A percentile compares a stretch with the other conserved stretches of the same genome.
These are phyloP conservation scores for Colletotrichum chlorophyti DNA, from an alignment of 2,329 filamentous ascomycete species.

Conservation along the genomic window DNA sequence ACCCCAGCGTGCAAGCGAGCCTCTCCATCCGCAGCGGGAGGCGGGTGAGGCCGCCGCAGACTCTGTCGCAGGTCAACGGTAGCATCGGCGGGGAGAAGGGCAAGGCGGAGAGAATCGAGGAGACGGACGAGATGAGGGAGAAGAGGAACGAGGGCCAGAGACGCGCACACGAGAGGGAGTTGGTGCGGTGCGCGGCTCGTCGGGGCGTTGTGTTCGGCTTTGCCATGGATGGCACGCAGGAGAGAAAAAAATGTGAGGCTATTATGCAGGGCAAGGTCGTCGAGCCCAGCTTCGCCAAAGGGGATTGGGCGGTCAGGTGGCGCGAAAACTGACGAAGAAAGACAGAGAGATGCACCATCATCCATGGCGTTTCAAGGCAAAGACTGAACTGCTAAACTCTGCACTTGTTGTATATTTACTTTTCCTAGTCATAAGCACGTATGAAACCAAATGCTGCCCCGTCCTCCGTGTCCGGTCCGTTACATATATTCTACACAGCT, in stretches of 20 bases:
- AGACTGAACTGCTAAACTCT: not conserved
- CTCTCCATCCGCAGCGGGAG: conserved; percentile 45
- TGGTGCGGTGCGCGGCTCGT: conserved; percentile 68
- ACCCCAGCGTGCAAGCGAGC: conserved; percentile 46
- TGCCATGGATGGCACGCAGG: conserved; percentile 29
- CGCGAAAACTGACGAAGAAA: conserved; percentile 44
- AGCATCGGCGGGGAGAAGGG: conserved; percentile 64
- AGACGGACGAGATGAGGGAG: conserved; percentile 57
- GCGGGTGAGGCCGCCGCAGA: conserved; percentile 43
- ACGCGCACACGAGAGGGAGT: conserved; percentile 55
- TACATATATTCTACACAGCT: too few species aligned
- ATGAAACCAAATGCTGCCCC: not conserved
- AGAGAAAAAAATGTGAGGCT: conserved; percentile 60
- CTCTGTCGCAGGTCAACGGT: conserved; percentile 58
- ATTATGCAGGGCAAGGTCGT: conserved; percentile 65
- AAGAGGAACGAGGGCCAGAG: conserved; percentile 57
- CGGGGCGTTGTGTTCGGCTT: conserved; percentile 65
- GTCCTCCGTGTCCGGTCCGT: too few species aligned
- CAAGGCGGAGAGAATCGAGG: conserved; percentile 55
- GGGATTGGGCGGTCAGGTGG: conserved; percentile 65
- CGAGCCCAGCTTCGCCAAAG: conserved; percentile 67
- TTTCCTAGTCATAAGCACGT: not conserved
- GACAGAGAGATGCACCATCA: not conserved
- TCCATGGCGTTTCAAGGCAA: not conserved
- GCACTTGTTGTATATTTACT: not conserved